Conservation (phyloP, 2,329 filamentous ascomycete genomes). For the Lomentospora prolificans region DNA sequence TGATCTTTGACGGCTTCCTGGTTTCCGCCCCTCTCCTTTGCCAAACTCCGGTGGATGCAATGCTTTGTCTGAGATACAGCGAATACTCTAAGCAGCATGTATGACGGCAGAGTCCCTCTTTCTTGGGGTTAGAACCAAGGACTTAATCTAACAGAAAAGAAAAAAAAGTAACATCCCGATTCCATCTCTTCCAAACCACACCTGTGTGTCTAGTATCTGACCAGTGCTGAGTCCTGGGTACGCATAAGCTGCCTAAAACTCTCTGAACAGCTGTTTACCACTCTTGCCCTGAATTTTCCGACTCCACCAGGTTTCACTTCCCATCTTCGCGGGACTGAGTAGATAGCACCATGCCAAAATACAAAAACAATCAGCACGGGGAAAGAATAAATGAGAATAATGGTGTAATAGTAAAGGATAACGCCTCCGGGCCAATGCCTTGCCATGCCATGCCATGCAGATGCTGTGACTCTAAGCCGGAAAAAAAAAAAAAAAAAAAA, state of each 20-base stretch:
- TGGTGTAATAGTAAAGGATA: not conserved
- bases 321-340: no score
- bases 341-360: no score
- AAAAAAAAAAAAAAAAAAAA: constrained; percentile 13
- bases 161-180: not conserved
- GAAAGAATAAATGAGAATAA: constrained; percentile 3
- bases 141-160: not conserved
- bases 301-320: not conserved
- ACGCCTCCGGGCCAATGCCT: constrained; percentile 21
- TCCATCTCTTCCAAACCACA: not conserved
- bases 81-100: not conserved
- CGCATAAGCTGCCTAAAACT: not conserved
- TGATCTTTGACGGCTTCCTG: not conserved
- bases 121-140: no score
- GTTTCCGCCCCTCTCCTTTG: not conserved
- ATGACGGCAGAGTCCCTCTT: not conserved
- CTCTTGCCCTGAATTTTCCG: not conserved
- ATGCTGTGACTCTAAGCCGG: constrained; percentile 10
- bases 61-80: constrained; percentile 1
- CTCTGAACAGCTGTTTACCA: not conserved
- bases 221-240: not conserved
- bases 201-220: not conserved
- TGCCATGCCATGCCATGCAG: constrained; percentile 19
- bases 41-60: not conserved
- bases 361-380: not conserved